A percentile compares a stretch with the other conserved stretches of the same genome.
These are phyloP conservation scores for Xanthoparmelia taractica DNA, from an alignment of 495 filamentous ascomycete species.

Conservation along the genomic window DNA sequence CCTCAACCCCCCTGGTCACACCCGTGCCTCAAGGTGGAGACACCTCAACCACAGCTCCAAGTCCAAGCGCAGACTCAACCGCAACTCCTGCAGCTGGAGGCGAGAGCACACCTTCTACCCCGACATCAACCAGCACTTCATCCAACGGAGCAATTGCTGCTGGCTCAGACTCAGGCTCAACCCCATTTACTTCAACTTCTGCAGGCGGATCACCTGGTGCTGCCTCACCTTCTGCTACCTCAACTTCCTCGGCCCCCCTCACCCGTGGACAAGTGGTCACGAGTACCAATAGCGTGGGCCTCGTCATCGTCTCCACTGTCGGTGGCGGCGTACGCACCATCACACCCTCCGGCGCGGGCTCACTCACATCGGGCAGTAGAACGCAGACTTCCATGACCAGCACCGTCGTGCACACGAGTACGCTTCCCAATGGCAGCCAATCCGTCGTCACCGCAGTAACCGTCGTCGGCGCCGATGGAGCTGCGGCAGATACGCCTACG, in stretches of 20 bases:
- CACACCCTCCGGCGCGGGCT: conserved; percentile 27
- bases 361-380: conserved; percentile 26
- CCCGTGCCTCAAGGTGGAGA: conserved; percentile 15
- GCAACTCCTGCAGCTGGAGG: conserved; percentile 11
- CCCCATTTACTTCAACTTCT: conserved; percentile 9
- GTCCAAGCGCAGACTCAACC: conserved; percentile 21
- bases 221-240: conserved; percentile 13
- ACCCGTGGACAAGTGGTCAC: conserved; percentile 25
- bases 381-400: conserved; percentile 28
- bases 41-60: conserved; percentile 1
- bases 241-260: conserved; percentile 18
- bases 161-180: conserved; percentile 8
- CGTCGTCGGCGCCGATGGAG: conserved; percentile 33
- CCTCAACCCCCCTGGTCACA: not conserved
- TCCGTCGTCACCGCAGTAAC: conserved; percentile 44
- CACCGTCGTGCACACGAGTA: conserved; percentile 44
- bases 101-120: conserved; percentile 16
- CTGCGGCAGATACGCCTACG: conserved; percentile 20
- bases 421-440: conserved; percentile 61
- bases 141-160: conserved; percentile 16
- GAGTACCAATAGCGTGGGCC: conserved; percentile 21
- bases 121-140: conserved; percentile 18
- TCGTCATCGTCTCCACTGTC: conserved; percentile 24
- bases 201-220: conserved; percentile 8
- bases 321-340: conserved; percentile 24